Conservation (phyloP, 495 filamentous ascomycete species). For the Podospora fimiseda region DNA sequence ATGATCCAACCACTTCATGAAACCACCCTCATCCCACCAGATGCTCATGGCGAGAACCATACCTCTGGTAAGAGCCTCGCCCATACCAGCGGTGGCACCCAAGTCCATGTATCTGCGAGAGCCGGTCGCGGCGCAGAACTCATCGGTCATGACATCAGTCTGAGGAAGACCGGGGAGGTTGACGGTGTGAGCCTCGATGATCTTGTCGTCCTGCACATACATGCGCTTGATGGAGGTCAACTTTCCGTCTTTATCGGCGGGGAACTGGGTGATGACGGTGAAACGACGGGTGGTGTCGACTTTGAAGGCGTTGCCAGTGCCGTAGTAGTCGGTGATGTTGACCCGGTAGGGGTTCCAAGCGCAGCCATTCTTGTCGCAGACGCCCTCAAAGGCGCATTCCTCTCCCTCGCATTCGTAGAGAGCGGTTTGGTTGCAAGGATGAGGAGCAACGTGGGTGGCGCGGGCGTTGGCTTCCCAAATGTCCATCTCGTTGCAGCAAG, state of each 20-base stretch:
- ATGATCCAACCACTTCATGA: constrained; percentile 61
- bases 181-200: constrained; percentile 26
- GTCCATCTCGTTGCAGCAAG: constrained; percentile 60
- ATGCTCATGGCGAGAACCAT: constrained; percentile 60
- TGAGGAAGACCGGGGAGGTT: constrained; percentile 9
- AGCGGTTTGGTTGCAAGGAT: constrained; percentile 47
- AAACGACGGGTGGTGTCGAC: constrained; percentile 40
- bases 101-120: constrained; percentile 41
- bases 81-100: constrained; percentile 53
- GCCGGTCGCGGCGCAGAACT: constrained; percentile 56
- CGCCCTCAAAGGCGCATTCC: constrained; percentile 44
- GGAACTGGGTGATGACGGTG: constrained; percentile 67
- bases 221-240: constrained; percentile 53
- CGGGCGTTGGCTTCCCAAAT: constrained; percentile 59
- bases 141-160: constrained; percentile 46
- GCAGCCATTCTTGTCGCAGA: constrained; percentile 63
- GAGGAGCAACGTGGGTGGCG: constrained; percentile 51
- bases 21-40: constrained; percentile 54
- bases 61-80: constrained; percentile 49
- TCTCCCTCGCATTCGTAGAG: constrained; percentile 45
- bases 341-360: constrained; percentile 60
- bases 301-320: constrained; percentile 16
- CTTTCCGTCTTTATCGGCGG: constrained; percentile 44
- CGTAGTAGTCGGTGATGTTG: constrained; percentile 50
- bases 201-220: constrained; percentile 54